These are phyloP conservation scores for Halophytophthora polymorphica DNA, from an alignment of 352 stramenopile species.

Conservation along the genomic window DNA sequence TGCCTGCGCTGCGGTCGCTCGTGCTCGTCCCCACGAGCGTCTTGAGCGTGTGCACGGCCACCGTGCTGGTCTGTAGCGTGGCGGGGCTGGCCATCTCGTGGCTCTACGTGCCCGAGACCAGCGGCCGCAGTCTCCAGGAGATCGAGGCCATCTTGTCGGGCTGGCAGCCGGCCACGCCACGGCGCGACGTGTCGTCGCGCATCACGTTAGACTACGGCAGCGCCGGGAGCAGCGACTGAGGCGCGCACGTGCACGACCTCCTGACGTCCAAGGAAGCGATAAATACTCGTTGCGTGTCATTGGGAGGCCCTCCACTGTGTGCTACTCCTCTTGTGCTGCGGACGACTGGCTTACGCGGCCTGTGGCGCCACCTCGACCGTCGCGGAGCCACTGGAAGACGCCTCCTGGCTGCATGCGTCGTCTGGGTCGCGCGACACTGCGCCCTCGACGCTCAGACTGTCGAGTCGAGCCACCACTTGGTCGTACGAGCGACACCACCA, in stretches of 20 bases:
- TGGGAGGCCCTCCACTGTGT: too few relatives aligned
- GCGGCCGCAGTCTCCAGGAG: slow-evolving; percentile 68
- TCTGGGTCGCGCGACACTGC: not conserved
- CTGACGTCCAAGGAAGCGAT: too few relatives aligned
- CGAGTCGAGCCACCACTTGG: slow-evolving; percentile 47
- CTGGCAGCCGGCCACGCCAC: slow-evolving; percentile 70
- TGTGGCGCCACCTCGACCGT: too few relatives aligned
- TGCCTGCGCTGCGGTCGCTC: slow-evolving; percentile 37
- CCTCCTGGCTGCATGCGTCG: not conserved
- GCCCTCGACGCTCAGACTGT: slow-evolving; percentile 10
- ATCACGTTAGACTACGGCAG: slow-evolving; percentile 45
- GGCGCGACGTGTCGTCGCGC: slow-evolving; percentile 39
- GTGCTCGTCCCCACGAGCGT: slow-evolving; percentile 37
- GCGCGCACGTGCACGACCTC: too few relatives aligned
- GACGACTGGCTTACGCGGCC: too few relatives aligned
- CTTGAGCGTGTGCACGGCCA: slow-evolving; percentile 32
- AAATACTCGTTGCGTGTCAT: too few relatives aligned
- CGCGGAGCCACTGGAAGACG: too few relatives aligned
- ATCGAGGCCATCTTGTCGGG: slow-evolving; percentile 76
- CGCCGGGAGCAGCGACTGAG: slow-evolving; percentile 11
- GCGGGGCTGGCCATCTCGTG: slow-evolving; percentile 42
- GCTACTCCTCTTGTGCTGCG: too few relatives aligned
- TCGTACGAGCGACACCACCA: slow-evolving; percentile 84
- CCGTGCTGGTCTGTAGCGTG: slow-evolving; percentile 51
- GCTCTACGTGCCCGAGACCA: slow-evolving; percentile 78